These are phyloP conservation scores for Euphorbia lathyris DNA, from an alignment of 345 rosid genomes.

Conservation along the genomic window DNA sequence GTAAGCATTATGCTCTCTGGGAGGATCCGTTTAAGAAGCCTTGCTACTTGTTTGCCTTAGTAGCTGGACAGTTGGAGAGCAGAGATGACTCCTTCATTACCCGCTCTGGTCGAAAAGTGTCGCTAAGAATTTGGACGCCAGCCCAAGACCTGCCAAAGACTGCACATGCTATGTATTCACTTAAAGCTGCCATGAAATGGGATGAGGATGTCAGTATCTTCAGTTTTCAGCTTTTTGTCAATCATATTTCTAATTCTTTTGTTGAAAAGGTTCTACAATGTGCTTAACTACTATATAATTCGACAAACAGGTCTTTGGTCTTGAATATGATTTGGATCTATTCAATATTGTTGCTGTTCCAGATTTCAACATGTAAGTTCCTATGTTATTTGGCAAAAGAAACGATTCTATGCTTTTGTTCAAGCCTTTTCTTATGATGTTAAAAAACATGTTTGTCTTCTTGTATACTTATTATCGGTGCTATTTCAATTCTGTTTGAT, in stretches of 20 bases:
- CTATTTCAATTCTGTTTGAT: constrained; percentile 4
- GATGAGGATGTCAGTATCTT: constrained; percentile 79
- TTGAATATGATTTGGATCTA: constrained; percentile 96
- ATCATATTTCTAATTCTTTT: constrained; percentile 3
- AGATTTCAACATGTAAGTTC: constrained; percentile 90
- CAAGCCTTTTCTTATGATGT: background rate
- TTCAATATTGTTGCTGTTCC: constrained; percentile 98
- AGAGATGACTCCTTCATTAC: constrained; percentile 83
- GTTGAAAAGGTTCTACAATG: constrained; percentile 12
- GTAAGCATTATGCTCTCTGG: constrained; percentile 87
- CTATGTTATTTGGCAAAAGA: background rate
- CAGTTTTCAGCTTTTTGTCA: background rate
- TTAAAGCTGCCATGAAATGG: constrained; percentile 99
- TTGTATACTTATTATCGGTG: background rate
- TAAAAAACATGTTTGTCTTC: constrained; percentile 6
- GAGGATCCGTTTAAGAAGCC: constrained; percentile 99
- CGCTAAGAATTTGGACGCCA: constrained; percentile 91
- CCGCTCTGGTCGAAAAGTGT: constrained; percentile 75
- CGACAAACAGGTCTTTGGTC: constrained; percentile 79
- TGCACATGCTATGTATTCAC: constrained; percentile 95
- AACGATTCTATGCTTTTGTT: background rate
- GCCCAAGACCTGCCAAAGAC: constrained; percentile 90
- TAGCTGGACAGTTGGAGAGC: constrained; percentile 88
- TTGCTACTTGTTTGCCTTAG: constrained; percentile 90
- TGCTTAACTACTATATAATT: background rate